phyloP scores from a whole-genome alignment of 208 protist genomes.

The Wallacemonas sp. region DNA sequence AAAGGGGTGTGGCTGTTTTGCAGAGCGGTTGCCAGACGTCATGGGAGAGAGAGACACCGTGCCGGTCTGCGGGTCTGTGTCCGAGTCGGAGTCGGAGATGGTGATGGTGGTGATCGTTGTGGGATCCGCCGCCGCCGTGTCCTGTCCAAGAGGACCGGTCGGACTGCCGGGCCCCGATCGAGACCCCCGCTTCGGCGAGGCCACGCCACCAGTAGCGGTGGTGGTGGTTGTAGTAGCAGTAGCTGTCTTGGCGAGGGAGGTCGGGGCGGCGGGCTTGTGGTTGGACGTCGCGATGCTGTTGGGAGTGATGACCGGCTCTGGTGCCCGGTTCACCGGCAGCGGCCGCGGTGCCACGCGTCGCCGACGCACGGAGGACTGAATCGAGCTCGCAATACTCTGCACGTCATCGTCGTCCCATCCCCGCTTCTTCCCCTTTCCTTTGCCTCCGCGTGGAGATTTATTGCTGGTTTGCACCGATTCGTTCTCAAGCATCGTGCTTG shows the following conservation, averaged over 20 bases:
- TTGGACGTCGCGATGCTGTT: background rate
- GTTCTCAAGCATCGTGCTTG: slow-evolving; percentile 2
- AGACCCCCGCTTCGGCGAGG: too few species aligned
- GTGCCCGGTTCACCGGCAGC: slow-evolving; percentile 6
- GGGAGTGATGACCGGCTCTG: background rate
- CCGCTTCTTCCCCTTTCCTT: background rate
- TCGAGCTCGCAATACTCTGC: slow-evolving; percentile 21
- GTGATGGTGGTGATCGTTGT: slow-evolving; percentile 18
- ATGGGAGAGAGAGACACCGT: slow-evolving; percentile 22
- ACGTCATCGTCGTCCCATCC: slow-evolving; percentile 18
- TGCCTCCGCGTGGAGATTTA: background rate
- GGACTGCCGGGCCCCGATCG: too few species aligned
- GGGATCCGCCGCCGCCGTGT: background rate
- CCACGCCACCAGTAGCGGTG: background rate
- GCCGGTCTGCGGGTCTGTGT: slow-evolving; percentile 12
- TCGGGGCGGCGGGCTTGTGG: background rate
- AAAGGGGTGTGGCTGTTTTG: background rate
- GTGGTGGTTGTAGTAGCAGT: slow-evolving; percentile 11
- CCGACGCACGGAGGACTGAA: slow-evolving; percentile 18
- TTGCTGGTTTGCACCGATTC: background rate
- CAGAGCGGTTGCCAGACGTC: slow-evolving; percentile 16
- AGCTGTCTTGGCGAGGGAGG: background rate
- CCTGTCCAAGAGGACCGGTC: too few species aligned
- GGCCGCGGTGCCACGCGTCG: slow-evolving; percentile 14
- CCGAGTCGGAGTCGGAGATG: slow-evolving; percentile 27